These are phyloP conservation scores for Wallacemonas sp. DNA, from an alignment of 208 protist species.

Conservation along the genomic window DNA sequence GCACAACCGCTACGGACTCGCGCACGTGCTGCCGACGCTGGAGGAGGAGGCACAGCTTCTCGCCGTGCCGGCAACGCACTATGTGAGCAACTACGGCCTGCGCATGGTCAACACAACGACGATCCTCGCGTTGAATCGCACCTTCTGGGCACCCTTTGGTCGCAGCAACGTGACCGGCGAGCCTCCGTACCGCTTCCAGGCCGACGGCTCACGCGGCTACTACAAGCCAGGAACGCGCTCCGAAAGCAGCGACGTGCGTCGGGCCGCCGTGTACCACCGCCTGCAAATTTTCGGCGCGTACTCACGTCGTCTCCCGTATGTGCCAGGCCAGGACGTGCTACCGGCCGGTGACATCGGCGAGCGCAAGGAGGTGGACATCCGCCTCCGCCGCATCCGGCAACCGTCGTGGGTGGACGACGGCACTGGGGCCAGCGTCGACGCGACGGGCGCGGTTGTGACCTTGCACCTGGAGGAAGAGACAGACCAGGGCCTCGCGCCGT, in stretches of 20 bases:
- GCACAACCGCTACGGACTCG: constrained; percentile 31
- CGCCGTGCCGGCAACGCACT: constrained; percentile 17
- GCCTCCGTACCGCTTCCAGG: background rate
- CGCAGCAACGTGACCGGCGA: background rate
- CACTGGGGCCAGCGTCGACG: too few species aligned
- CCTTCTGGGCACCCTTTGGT: background rate
- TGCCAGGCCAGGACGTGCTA: constrained; percentile 8
- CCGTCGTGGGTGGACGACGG: constrained; percentile 3
- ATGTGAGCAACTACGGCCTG: constrained; percentile 25
- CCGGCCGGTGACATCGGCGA: background rate
- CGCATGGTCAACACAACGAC: constrained; percentile 34
- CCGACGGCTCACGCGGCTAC: constrained; percentile 1
- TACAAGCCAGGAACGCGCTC: constrained; percentile 10
- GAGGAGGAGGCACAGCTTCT: constrained; percentile 22
- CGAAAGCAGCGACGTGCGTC: constrained; percentile 6
- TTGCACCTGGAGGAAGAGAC: constrained; percentile 4
- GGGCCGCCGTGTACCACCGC: constrained; percentile 18
- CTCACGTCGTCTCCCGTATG: constrained; percentile 22
- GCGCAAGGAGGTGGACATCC: constrained; percentile 13
- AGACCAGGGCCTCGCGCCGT: background rate
- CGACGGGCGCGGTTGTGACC: too few species aligned
- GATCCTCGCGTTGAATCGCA: background rate
- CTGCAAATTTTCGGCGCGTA: constrained; percentile 32
- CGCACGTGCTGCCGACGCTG: constrained; percentile 34
- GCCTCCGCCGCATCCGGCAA: background rate